Percentiles rank a stretch among this genome's conserved stretches.
Evolutionary conservation across 2,329 filamentous ascomycete species (phyloP).

Genomic region (Colletotrichum plurivorum): DNA sequence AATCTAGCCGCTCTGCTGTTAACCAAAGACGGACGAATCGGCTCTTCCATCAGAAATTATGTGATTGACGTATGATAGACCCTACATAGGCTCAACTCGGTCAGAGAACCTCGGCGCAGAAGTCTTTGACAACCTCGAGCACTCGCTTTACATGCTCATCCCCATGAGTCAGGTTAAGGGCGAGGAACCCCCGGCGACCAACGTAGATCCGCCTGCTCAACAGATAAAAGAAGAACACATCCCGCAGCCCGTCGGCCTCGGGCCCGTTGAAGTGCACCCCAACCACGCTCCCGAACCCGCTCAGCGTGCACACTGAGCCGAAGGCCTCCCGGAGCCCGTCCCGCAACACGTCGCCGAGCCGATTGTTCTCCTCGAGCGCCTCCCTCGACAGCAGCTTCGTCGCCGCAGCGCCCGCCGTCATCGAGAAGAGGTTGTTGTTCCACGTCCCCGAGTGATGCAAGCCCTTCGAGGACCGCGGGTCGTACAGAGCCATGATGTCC

Average conservation of each 20-base stretch:
- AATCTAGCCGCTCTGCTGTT: neutral
- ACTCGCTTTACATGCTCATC: slow-evolving; percentile 28
- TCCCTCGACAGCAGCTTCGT: slow-evolving; percentile 35
- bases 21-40: neutral
- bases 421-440: slow-evolving; percentile 42
- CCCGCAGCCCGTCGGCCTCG: slow-evolving; percentile 10
- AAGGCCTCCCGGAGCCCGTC: slow-evolving; percentile 20
- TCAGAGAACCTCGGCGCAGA: slow-evolving; percentile 27
- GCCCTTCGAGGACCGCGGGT: slow-evolving; percentile 56
- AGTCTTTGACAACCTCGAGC: slow-evolving; percentile 2
- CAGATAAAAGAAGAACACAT: slow-evolving; percentile 38
- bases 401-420: slow-evolving; percentile 39
- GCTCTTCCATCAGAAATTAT: too few species aligned
- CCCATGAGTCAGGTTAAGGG: slow-evolving; percentile 36
- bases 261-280: slow-evolving; percentile 34
- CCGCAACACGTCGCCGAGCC: slow-evolving; percentile 26
- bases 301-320: slow-evolving; percentile 24
- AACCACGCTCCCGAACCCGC: slow-evolving; percentile 35
- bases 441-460: slow-evolving; percentile 41
- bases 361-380: slow-evolving; percentile 29
- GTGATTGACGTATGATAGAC: too few species aligned
- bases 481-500: slow-evolving; percentile 72
- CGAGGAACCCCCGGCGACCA: slow-evolving; percentile 36
- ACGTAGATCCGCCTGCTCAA: slow-evolving; percentile 32
- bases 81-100: neutral